Evolutionary conservation across 768 basidiomycete genomes (phyloP).

Genomic region (Leccinum boreale): DNA sequence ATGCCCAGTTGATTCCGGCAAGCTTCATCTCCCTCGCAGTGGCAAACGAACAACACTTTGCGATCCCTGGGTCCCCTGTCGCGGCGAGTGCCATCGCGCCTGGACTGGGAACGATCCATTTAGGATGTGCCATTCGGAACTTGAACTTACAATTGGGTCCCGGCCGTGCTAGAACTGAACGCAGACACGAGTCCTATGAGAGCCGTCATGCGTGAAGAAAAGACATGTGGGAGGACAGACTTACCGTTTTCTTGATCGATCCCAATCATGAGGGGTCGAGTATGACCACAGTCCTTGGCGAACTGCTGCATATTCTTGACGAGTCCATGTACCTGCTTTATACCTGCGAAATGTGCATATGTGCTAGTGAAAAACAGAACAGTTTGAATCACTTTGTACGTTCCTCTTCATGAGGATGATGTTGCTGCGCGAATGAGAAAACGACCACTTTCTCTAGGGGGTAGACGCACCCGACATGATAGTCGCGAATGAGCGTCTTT

Average conservation of each 20-base stretch:
- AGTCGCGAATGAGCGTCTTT: slow-evolving; percentile 54
- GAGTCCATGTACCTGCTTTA: slow-evolving; percentile 47
- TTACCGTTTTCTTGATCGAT: slow-evolving; percentile 76
- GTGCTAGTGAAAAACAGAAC: not conserved
- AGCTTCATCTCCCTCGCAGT: slow-evolving; percentile 55
- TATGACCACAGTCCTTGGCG: slow-evolving; percentile 56
- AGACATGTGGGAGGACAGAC: not conserved
- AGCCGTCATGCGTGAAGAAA: not conserved
- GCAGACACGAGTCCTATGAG: slow-evolving; percentile 62
- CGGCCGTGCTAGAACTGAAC: slow-evolving; percentile 53
- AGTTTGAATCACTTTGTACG: slow-evolving; percentile 41
- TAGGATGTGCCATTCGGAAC: slow-evolving; percentile 20
- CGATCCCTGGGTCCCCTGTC: slow-evolving; percentile 41
- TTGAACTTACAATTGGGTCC: slow-evolving; percentile 62
- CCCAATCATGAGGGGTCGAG: slow-evolving; percentile 57
- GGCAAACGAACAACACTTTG: slow-evolving; percentile 46
- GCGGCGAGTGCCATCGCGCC: slow-evolving; percentile 73
- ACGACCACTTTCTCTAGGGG: too few species aligned
- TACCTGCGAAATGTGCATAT: slow-evolving; percentile 35
- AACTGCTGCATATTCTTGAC: slow-evolving; percentile 49
- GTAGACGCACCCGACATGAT: slow-evolving; percentile 50
- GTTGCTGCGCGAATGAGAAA: slow-evolving; percentile 30
- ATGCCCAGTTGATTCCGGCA: slow-evolving; percentile 70
- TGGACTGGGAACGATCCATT: slow-evolving; percentile 41
- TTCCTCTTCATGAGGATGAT: slow-evolving; percentile 72